Base-by-base conservation (phyloP, 176 grass and related monocot genomes). In the Olyra latifolia region DNA sequence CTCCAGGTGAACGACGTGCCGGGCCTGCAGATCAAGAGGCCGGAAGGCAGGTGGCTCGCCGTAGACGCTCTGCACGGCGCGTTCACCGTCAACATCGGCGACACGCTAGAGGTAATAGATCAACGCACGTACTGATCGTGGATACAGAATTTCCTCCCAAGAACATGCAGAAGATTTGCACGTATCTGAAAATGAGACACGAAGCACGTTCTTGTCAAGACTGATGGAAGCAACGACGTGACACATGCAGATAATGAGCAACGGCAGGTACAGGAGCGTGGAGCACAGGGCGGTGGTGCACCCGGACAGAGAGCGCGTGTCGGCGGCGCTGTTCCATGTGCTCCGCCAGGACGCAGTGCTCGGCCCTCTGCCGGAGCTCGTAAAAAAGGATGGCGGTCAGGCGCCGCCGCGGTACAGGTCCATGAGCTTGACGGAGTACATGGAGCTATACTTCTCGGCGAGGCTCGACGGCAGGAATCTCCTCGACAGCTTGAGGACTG, bases 21-120 rank as follows among this genome's bases (percentile, higher is more conserved):
- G 16, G 85, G 88, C 9, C 65, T 93, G 40, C 88, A 93, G 60
- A 93, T 90, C 49, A 93, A 73, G 62, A 88, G 25, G 1, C 32
- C 32, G 48, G 66, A 88, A 30, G 62, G 85, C 17, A 67, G 42
- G 16, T 93, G 88, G 88, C 17, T 93, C 30, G 63, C 88, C 20
- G 75, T 91, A 3, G 75, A 74, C 44, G 78, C 85, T 19, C 68
- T 90, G 1, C 42, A 84, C 17, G 74, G 49, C 10, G 85, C 88
- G 27, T 62, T 90, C 54, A 15, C 88, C 2, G 78, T 88, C 39
- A 90, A 88, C 76, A 32, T 90, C 14, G 88, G 91, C 23, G 88
- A 93, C 32, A 40, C 56, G 9, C 62, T 93, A 66, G 84, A 93
- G 87, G 91, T 35, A 35, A 78, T 35, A 35, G 1, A 35, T 35